A percentile compares a stretch with the other conserved stretches of the same genome.
Conservation (phyloP, 2,329 filamentous ascomycete species). For the Penicillium nordicum region DNA sequence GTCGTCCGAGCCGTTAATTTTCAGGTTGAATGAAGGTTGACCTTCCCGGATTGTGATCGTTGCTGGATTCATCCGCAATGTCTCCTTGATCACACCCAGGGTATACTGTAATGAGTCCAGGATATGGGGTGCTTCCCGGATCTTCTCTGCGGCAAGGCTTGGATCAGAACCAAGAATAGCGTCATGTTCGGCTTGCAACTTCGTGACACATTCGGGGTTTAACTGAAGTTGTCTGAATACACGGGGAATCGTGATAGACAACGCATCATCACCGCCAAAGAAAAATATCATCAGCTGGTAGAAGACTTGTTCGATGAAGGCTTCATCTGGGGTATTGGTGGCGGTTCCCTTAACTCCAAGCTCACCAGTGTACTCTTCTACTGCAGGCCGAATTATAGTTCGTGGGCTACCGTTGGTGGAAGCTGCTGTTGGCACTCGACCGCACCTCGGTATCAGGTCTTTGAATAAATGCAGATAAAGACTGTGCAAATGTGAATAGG, state of each 20-base stretch:
- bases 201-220: background rate
- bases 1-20: background rate
- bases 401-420: background rate
- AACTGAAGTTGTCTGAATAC: background rate
- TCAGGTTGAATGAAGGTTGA: background rate
- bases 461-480: background rate
- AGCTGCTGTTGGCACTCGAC: slow-evolving; percentile 5
- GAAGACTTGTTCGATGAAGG: background rate
- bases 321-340: background rate
- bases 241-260: background rate
- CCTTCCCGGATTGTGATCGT: background rate
- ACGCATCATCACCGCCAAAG: background rate
- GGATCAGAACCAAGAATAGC: background rate
- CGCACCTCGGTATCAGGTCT: background rate
- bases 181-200: background rate
- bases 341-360: background rate
- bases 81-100: background rate
- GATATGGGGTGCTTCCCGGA: background rate
- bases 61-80: background rate
- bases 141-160: background rate
- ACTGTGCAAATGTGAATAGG: background rate
- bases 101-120: background rate
- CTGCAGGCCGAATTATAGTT: background rate
- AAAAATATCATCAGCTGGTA: background rate
- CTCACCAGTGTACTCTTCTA: background rate